phyloP scores from a whole-genome alignment of 495 filamentous ascomycete species.

The Penicillium lividum region DNA sequence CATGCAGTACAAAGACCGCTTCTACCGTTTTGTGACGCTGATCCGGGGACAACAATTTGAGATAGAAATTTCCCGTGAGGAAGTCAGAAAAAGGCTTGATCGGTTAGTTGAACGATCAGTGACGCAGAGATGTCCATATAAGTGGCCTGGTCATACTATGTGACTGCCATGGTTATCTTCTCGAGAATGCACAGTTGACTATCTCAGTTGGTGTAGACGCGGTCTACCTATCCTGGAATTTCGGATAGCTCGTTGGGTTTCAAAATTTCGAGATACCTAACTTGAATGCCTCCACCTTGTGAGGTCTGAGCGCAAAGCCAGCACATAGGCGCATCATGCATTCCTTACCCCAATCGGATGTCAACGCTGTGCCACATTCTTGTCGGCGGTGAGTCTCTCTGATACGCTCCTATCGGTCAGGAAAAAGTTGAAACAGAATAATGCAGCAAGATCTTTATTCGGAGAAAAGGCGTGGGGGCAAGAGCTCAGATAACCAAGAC shows the following conservation, averaged over 20 bases:
- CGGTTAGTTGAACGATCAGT: background rate
- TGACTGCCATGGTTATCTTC: constrained; percentile 1
- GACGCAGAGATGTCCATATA: constrained; percentile 1
- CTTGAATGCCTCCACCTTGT: no score
- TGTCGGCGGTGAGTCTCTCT: no score
- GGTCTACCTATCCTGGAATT: background rate
- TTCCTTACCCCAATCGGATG: no score
- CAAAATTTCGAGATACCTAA: no score
- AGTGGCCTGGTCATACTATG: background rate
- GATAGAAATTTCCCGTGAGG: constrained; percentile 88
- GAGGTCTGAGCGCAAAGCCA: no score
- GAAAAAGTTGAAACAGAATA: no score
- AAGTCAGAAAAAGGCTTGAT: constrained; percentile 81
- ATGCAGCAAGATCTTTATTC: no score
- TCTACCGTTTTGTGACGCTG: constrained; percentile 92
- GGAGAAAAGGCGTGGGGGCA: no score
- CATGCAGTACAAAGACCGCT: constrained; percentile 94
- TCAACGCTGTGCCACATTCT: no score
- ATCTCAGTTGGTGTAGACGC: background rate
- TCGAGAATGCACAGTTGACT: constrained; percentile 1
- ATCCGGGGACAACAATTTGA: constrained; percentile 98
- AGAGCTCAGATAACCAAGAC: no score
- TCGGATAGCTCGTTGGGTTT: background rate
- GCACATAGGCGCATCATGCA: no score
- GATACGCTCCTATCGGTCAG: no score